Conservation (phyloP, 2,329 filamentous ascomycete species). For the Shiraia sp. region DNA sequence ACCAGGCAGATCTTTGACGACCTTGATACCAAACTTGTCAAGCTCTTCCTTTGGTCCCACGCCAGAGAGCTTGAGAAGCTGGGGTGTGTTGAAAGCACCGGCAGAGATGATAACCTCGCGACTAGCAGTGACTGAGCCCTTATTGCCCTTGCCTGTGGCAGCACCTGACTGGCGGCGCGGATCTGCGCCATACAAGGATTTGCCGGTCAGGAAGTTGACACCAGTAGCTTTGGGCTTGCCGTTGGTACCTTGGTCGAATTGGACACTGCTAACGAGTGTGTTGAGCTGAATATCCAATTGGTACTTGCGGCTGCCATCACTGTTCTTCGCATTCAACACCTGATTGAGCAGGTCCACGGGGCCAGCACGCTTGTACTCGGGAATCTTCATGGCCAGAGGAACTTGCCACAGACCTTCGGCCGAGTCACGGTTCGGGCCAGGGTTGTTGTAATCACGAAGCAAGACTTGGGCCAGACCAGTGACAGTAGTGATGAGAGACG, state of each 20-base stretch:
- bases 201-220: conserved; percentile 47
- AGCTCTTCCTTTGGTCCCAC: conserved; percentile 62
- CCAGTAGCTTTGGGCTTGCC: conserved; percentile 53
- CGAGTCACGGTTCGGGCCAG: conserved; percentile 50
- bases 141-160: conserved; percentile 12
- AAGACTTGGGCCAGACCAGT: conserved; percentile 52
- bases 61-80: conserved; percentile 65
- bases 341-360: conserved; percentile 59
- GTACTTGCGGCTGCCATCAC: conserved; percentile 57
- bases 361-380: conserved; percentile 52
- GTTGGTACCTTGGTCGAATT: conserved; percentile 63
- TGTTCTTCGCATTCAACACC: conserved; percentile 52
- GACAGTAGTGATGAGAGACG: conserved; percentile 44
- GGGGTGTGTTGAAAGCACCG: conserved; percentile 65
- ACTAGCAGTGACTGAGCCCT: conserved; percentile 33
- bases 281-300: conserved; percentile 61
- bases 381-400: conserved; percentile 54
- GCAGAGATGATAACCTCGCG: conserved; percentile 32
- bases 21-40: conserved; percentile 56
- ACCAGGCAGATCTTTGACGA: conserved; percentile 61
- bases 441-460: conserved; percentile 56
- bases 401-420: conserved; percentile 59
- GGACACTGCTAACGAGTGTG: conserved; percentile 66
- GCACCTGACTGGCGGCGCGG: conserved; percentile 27
- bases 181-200: conserved; percentile 45